phyloP scores from a whole-genome alignment of 202 grass and related monocot genomes.

The Saccharum hybrid region DNA sequence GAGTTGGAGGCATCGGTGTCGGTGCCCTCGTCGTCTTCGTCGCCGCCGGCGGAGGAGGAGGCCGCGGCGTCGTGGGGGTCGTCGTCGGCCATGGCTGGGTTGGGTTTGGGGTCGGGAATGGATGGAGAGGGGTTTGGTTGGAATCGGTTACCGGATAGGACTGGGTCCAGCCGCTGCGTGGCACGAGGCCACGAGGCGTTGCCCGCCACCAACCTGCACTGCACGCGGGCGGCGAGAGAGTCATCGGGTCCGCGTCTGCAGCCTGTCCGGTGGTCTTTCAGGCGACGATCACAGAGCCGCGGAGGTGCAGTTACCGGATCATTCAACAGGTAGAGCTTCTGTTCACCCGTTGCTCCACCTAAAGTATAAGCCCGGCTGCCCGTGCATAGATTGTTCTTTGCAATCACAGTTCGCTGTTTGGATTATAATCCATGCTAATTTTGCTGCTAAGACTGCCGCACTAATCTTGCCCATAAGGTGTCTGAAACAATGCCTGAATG shows the following conservation, averaged over 20 bases:
- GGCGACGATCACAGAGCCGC: too few relatives aligned
- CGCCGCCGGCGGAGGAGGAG: slow-evolving; percentile 6
- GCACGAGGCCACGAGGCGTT: too few relatives aligned
- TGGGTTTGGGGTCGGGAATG: slow-evolving; percentile 19
- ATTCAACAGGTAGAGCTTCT: too few relatives aligned
- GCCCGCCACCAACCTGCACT: too few relatives aligned
- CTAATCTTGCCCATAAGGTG: not conserved
- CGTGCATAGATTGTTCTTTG: not conserved
- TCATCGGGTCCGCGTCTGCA: too few relatives aligned
- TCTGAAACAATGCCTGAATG: not conserved
- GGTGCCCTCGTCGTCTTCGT: too few relatives aligned
- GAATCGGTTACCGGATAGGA: slow-evolving; percentile 37
- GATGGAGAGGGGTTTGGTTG: slow-evolving; percentile 42
- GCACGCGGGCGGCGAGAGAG: too few relatives aligned
- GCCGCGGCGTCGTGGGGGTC: slow-evolving; percentile 48
- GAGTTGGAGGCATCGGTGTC: slow-evolving; percentile 50
- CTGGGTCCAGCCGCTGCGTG: not conserved
- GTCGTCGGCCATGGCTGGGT: slow-evolving; percentile 40
- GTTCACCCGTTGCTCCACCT: too few relatives aligned
- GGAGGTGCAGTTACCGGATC: too few relatives aligned
- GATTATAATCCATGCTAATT: not conserved
- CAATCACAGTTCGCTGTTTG: not conserved
- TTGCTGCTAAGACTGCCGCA: not conserved
- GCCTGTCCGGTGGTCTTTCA: too few relatives aligned
- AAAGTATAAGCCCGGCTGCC: too few relatives aligned